phyloP scores from a whole-genome alignment of 2,329 filamentous ascomycete species.

The Nigrospora sphaerica region DNA sequence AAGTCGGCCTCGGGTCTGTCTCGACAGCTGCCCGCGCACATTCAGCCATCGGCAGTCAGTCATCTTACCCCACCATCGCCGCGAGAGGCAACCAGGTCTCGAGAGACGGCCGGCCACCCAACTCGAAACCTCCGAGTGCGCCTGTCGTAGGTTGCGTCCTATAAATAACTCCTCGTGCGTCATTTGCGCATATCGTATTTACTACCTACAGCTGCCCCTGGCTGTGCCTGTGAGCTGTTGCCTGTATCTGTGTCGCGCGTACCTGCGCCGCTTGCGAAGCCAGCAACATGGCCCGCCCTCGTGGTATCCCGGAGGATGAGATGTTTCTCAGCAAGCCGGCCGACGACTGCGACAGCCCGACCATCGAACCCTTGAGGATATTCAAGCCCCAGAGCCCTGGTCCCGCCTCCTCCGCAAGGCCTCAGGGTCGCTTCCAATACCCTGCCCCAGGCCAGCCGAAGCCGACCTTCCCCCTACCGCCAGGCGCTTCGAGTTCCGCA shows the following conservation, averaged over 20 bases:
- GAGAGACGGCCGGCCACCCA: not conserved
- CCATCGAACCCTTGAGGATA: slow-evolving; percentile 77
- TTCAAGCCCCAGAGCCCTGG: slow-evolving; percentile 68
- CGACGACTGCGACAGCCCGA: slow-evolving; percentile 61
- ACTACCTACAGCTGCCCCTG: not conserved
- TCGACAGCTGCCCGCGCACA: no score
- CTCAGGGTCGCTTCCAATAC: slow-evolving; percentile 40
- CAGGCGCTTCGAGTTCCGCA: slow-evolving; percentile 64
- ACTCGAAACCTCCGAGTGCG: slow-evolving; percentile 1
- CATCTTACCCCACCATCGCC: slow-evolving; percentile 1
- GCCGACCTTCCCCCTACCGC: slow-evolving; percentile 56
- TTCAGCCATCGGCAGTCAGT: not conserved
- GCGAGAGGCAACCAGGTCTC: not conserved
- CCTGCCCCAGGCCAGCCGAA: slow-evolving; percentile 41
- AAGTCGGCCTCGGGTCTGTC: no score
- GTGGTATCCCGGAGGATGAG: slow-evolving; percentile 65
- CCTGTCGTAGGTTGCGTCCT: slow-evolving; percentile 1
- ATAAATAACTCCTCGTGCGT: slow-evolving; percentile 3
- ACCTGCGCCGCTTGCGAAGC: slow-evolving; percentile 11
- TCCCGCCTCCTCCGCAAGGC: slow-evolving; percentile 29
- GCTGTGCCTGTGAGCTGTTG: not conserved
- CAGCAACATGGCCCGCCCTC: slow-evolving; percentile 48
- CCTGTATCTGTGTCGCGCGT: slow-evolving; percentile 4
- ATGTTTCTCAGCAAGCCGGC: slow-evolving; percentile 66
- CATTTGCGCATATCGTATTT: not conserved